Percentiles rank a stretch among this genome's conserved stretches.
Conservation (phyloP, 2,329 filamentous ascomycete species). For the Cladophialophora immunda region DNA sequence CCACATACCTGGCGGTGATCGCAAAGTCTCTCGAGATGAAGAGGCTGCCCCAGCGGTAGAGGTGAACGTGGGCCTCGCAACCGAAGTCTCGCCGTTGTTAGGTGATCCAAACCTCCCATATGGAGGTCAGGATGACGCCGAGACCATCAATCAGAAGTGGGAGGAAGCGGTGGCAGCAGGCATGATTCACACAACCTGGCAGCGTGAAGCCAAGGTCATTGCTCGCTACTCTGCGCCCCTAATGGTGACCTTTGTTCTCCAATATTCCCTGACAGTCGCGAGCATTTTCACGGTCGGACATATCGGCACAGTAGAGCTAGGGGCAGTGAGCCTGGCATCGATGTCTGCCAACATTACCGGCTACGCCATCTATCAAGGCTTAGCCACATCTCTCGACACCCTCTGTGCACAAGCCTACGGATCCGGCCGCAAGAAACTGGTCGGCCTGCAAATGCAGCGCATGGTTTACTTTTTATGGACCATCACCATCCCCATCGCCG, state of each 20-base stretch:
- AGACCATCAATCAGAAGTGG: conserved; percentile 77
- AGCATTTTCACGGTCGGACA: conserved; percentile 81
- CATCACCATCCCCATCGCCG: conserved; percentile 74
- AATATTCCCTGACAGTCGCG: conserved; percentile 84
- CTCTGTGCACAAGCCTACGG: conserved; percentile 94
- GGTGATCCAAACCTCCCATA: conserved; percentile 52
- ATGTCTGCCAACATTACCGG: conserved; percentile 85
- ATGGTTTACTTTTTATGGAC: conserved; percentile 81
- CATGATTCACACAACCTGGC: conserved; percentile 88
- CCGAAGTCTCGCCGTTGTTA: conserved; percentile 61
- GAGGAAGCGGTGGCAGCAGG: conserved; percentile 83
- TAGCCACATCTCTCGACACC: conserved; percentile 90
- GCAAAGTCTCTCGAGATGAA: conserved; percentile 42
- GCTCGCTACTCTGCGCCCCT: conserved; percentile 74
- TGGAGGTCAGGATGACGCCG: conserved; percentile 59
- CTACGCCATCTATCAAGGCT: conserved; percentile 74
- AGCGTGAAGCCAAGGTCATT: conserved; percentile 85
- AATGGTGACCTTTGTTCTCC: conserved; percentile 77
- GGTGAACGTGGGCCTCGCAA: conserved; percentile 36
- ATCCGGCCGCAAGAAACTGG: conserved; percentile 85
- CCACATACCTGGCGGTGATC: conserved; percentile 35
- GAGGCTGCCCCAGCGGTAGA: conserved; percentile 33
- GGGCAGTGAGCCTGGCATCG: conserved; percentile 72
- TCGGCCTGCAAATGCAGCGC: conserved; percentile 82
- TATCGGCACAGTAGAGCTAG: conserved; percentile 75